Percentiles rank a stretch among this genome's conserved stretches.
These are phyloP conservation scores for Lachancea lanzarotensis DNA, from an alignment of 805 yeast genomes.

Conservation along the genomic window DNA sequence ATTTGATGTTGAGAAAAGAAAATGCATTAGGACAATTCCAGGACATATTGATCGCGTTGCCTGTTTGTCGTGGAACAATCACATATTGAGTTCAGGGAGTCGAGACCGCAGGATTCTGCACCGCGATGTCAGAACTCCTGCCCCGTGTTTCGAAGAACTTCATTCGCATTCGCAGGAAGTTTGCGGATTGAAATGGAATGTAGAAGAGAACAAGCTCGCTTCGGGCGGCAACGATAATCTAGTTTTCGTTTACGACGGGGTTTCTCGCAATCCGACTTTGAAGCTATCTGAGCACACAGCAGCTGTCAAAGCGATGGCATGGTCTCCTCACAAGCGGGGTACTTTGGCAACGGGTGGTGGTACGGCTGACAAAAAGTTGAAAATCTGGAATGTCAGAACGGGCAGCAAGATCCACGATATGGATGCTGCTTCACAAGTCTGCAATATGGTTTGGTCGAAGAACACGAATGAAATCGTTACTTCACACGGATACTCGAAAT, in stretches of 20 bases:
- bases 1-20: slow-evolving; percentile 82
- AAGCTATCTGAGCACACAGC: slow-evolving; percentile 81
- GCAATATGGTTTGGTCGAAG: slow-evolving; percentile 88
- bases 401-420: slow-evolving; percentile 69
- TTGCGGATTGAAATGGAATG: slow-evolving; percentile 93
- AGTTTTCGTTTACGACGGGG: slow-evolving; percentile 81
- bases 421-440: slow-evolving; percentile 96
- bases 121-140: slow-evolving; percentile 84
- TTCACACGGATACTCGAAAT: slow-evolving; percentile 88
- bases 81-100: slow-evolving; percentile 79
- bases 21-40: slow-evolving; percentile 83
- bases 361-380: slow-evolving; percentile 83
- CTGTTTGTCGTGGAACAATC: slow-evolving; percentile 91
- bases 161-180: slow-evolving; percentile 86
- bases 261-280: slow-evolving; percentile 56
- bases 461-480: slow-evolving; percentile 89
- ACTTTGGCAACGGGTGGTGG: slow-evolving; percentile 95
- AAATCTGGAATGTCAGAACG: slow-evolving; percentile 85
- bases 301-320: slow-evolving; percentile 92
- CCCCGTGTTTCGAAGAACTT: slow-evolving; percentile 67
- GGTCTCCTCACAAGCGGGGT: slow-evolving; percentile 98
- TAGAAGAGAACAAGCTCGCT: slow-evolving; percentile 84
- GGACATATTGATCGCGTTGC: slow-evolving; percentile 85
- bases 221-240: slow-evolving; percentile 93
- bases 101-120: slow-evolving; percentile 80